These are phyloP conservation scores for Arctostaphylos glauca DNA, from an alignment of 148 eudicot species.

Conservation along the genomic window DNA sequence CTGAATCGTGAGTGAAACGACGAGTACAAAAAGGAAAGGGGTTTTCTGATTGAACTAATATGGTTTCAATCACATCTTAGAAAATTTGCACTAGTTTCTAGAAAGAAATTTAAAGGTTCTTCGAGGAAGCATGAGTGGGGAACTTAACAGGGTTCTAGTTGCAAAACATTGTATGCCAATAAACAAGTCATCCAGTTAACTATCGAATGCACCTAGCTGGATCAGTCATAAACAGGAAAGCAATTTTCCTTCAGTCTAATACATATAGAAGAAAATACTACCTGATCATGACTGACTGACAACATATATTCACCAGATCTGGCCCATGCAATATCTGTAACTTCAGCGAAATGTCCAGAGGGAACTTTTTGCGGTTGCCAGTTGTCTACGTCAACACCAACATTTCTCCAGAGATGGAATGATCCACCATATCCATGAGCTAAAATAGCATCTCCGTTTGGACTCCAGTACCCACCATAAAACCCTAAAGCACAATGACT, in stretches of 20 bases:
- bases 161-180: neutral
- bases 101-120: neutral
- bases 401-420: slow-evolving; percentile 88
- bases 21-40: neutral
- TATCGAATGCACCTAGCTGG: slow-evolving; percentile 6
- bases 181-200: neutral
- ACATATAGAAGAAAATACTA: slow-evolving; percentile 23
- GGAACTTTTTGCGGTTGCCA: slow-evolving; percentile 97
- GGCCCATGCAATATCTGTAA: slow-evolving; percentile 86
- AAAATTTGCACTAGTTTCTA: neutral
- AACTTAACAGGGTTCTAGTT: neutral
- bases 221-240: slow-evolving; percentile 3
- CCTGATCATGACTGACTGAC: slow-evolving; percentile 97
- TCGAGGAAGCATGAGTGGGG: neutral
- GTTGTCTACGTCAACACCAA: slow-evolving; percentile 58
- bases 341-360: slow-evolving; percentile 81
- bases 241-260: neutral
- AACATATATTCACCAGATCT: slow-evolving; percentile 70
- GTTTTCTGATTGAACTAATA: neutral
- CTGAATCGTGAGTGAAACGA: neutral
- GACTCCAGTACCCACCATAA: slow-evolving; percentile 95
- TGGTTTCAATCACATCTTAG: neutral
- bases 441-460: slow-evolving; percentile 67
- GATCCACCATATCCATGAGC: slow-evolving; percentile 99
- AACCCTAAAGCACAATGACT: slow-evolving; percentile 98